These are phyloP conservation scores for Didymella glomerata DNA, from an alignment of 2,329 filamentous ascomycete species.

Conservation along the genomic window DNA sequence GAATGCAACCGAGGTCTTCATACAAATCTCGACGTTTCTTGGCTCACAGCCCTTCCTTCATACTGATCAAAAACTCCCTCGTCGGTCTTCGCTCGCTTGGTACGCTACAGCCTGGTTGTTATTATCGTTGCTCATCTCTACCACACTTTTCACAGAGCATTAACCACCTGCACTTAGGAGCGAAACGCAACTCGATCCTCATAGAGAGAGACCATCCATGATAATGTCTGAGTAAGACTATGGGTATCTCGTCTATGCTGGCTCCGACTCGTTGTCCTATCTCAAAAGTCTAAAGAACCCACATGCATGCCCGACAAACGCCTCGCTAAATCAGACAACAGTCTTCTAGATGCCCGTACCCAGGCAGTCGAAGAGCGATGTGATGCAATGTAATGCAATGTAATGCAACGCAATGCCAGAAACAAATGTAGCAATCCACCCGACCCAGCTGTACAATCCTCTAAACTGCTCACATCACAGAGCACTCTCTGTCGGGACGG, in stretches of 20 bases:
- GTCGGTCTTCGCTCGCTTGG: too few relatives aligned
- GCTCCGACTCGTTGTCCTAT: slow-evolving; percentile 1
- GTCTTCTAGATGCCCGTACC: not conserved
- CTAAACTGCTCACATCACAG: slow-evolving; percentile 52
- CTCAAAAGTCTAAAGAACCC: slow-evolving; percentile 1
- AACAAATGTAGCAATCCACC: not conserved
- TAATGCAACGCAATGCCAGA: slow-evolving; percentile 13
- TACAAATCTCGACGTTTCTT: too few relatives aligned
- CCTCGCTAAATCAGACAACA: slow-evolving; percentile 34
- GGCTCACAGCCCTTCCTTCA: too few relatives aligned
- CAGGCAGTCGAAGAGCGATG: slow-evolving; percentile 4
- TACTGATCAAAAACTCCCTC: too few relatives aligned
- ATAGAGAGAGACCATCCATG: not conserved
- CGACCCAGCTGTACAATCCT: not conserved
- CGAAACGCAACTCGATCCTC: not conserved
- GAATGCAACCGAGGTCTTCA: too few relatives aligned
- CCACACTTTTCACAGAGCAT: too few relatives aligned
- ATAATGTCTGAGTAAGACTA: slow-evolving; percentile 1
- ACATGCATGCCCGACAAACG: slow-evolving; percentile 28
- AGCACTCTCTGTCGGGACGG: slow-evolving; percentile 55
- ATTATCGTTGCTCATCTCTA: too few relatives aligned
- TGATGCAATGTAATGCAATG: not conserved
- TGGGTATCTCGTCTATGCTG: slow-evolving; percentile 40
- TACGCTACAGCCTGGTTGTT: too few relatives aligned
- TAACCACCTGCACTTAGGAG: too few relatives aligned